phyloP scores from a whole-genome alignment of 805 yeast species.

The Kodamaea leandrae region DNA sequence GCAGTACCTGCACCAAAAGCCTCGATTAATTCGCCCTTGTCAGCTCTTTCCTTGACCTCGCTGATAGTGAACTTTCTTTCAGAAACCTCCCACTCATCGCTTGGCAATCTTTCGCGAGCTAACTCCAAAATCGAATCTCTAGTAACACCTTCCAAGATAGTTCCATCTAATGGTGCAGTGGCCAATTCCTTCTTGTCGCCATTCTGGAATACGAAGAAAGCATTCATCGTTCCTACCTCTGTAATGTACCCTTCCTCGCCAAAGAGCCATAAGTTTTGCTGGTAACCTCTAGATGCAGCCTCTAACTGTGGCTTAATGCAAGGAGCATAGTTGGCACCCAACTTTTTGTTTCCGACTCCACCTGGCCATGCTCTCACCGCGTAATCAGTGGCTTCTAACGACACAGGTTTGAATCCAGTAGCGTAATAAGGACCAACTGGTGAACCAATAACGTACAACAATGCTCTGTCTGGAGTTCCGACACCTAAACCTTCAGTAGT shows the following conservation, averaged over 20 bases:
- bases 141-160: constrained; percentile 94
- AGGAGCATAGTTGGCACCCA: constrained; percentile 98
- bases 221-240: constrained; percentile 98
- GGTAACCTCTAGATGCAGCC: constrained; percentile 90
- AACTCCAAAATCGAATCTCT: constrained; percentile 82
- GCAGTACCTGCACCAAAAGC: constrained; percentile 98
- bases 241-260: constrained; percentile 85
- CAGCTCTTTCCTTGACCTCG: constrained; percentile 77
- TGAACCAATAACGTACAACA: constrained; percentile 82
- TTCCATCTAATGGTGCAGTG: constrained; percentile 96
- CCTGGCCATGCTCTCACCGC: constrained; percentile 99
- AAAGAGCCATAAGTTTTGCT: constrained; percentile 94
- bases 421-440: constrained; percentile 97
- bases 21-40: constrained; percentile 81
- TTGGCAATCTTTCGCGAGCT: constrained; percentile 71
- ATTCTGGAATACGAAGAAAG: constrained; percentile 79
- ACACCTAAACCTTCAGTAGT: constrained; percentile 89
- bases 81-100: constrained; percentile 73
- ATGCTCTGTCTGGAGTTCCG: constrained; percentile 73
- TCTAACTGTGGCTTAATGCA: constrained; percentile 86
- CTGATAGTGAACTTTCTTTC: constrained; percentile 82
- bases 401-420: constrained; percentile 94
- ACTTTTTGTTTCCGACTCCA: constrained; percentile 93
- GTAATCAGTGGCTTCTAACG: constrained; percentile 90
- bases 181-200: constrained; percentile 82